A percentile compares a stretch with the other conserved stretches of the same genome.
Conservation (phyloP, 768 basidiomycete genomes). For the Mycena venus region DNA sequence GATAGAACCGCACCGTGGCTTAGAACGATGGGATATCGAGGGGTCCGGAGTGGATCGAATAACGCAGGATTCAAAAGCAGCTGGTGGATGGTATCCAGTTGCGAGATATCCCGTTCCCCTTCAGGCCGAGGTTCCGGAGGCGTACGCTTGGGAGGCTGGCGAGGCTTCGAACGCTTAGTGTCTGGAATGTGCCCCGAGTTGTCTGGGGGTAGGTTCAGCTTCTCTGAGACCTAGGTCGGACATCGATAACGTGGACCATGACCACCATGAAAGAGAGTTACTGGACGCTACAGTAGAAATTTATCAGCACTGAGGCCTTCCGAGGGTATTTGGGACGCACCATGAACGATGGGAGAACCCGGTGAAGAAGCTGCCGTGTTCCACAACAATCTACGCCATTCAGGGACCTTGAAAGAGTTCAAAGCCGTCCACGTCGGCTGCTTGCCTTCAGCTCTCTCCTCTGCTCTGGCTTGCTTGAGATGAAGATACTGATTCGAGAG, state of each 20-base stretch:
- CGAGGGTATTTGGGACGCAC: not conserved
- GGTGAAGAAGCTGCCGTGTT: not conserved
- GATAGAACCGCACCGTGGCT: constrained; percentile 82
- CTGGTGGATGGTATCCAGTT: constrained; percentile 70
- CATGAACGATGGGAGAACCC: not conserved
- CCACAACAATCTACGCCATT: constrained; percentile 24
- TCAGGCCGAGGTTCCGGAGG: constrained; percentile 25
- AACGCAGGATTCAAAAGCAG: constrained; percentile 84
- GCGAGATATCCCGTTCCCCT: constrained; percentile 35
- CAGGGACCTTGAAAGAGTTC: constrained; percentile 9
- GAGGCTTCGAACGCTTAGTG: constrained; percentile 19
- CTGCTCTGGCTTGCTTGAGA: constrained; percentile 33
- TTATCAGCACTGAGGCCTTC: not conserved
- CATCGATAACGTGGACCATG: not conserved
- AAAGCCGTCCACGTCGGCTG: not conserved
- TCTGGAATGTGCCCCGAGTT: not conserved
- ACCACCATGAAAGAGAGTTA: constrained; percentile 13
- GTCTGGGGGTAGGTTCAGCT: not conserved
- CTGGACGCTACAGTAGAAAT: not conserved
- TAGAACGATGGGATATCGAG: constrained; percentile 93
- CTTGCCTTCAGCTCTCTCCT: constrained; percentile 16
- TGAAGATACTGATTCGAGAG: constrained; percentile 74
- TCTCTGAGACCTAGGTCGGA: constrained; percentile 26
- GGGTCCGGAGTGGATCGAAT: constrained; percentile 81
- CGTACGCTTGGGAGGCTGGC: constrained; percentile 17